Base-by-base conservation (phyloP, 306 rosid species). In the Argentina anserina region DNA sequence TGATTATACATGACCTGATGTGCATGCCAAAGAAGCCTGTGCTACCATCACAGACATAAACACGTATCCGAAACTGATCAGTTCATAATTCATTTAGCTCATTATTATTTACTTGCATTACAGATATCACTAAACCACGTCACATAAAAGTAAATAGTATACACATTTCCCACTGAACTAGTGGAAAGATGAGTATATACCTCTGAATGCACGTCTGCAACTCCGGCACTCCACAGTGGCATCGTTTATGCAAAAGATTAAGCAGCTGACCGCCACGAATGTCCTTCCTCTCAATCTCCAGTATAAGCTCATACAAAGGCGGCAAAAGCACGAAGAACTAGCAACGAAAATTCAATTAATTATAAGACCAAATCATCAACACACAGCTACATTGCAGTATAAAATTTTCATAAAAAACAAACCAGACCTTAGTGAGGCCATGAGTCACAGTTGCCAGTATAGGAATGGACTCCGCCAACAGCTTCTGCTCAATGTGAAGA, bases 1-100 rank as follows among this genome's bases (percentile, higher is more conserved):
- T 94, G 99, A 75, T 94, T 90, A 79, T 94, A 91, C 92, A 94
- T 81, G 66, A 91, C 92, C 86, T 91, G 99, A 86, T 94, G 93
- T 52, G 93, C 97, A 46, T 91, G 99, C 99, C 99, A 91, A 70
- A 94, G 99, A 81, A 94, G 97, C 93, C 99, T 94, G 81, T 50
- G 84, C 78, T 89, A 88, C 81, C 88, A 85, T 64, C 82, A 84
- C 33, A 64, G 28, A 81, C 68, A 13, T 79, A 74, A 70, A 43
- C 39, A 72, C 50, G 46, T 70, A 36, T 31, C 64, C 2, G 17
- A 43, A 39, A 71, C 77, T 60, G 59, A 71, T 78, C 77, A 74
- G 76, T 70, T 62, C 33, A 47, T 31, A 63, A 66, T 23, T 41
- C 26, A 31, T 78, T 50, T 29, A 20, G 62, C 65, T 9, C 25